Percentiles rank a stretch among this genome's conserved stretches.
These are phyloP conservation scores for Leccinum huronense DNA, from an alignment of 1,284 basidiomycete genomes.

Conservation along the genomic window DNA sequence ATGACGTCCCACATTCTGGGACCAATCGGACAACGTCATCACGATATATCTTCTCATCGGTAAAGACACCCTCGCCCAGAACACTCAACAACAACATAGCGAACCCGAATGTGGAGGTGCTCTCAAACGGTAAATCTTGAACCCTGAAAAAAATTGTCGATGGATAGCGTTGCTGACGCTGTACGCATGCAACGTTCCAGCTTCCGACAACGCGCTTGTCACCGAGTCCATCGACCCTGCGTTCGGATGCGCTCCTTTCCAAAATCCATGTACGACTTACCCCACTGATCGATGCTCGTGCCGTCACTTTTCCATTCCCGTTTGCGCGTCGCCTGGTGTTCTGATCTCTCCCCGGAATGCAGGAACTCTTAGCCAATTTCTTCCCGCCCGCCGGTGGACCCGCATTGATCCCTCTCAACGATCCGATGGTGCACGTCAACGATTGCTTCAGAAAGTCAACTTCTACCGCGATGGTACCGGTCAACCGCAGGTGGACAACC, in stretches of 20 bases:
- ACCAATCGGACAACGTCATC: conserved; percentile 31
- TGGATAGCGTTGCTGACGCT: conserved; percentile 1
- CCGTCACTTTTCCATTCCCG: background rate
- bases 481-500: conserved; percentile 24
- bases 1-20: conserved; percentile 14
- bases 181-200: conserved; percentile 6
- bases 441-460: conserved; percentile 30
- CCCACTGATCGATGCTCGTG: conserved; percentile 27
- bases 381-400: conserved; percentile 30
- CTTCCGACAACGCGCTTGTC: conserved; percentile 30
- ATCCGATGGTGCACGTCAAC: conserved; percentile 30
- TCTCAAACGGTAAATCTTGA: conserved; percentile 25
- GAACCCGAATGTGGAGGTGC: conserved; percentile 25
- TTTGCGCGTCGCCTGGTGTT: background rate
- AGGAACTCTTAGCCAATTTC: conserved; percentile 28
- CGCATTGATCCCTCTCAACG: conserved; percentile 26
- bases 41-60: conserved; percentile 31
- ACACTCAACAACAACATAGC: conserved; percentile 26
- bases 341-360: background rate
- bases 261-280: conserved; percentile 30
- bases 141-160: too few relatives aligned
- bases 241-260: conserved; percentile 25
- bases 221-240: conserved; percentile 28
- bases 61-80: conserved; percentile 27
- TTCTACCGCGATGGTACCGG: conserved; percentile 30